These are phyloP conservation scores for Pseudopyricularia javanii DNA, from an alignment of 2,329 filamentous ascomycete species.

Conservation along the genomic window DNA sequence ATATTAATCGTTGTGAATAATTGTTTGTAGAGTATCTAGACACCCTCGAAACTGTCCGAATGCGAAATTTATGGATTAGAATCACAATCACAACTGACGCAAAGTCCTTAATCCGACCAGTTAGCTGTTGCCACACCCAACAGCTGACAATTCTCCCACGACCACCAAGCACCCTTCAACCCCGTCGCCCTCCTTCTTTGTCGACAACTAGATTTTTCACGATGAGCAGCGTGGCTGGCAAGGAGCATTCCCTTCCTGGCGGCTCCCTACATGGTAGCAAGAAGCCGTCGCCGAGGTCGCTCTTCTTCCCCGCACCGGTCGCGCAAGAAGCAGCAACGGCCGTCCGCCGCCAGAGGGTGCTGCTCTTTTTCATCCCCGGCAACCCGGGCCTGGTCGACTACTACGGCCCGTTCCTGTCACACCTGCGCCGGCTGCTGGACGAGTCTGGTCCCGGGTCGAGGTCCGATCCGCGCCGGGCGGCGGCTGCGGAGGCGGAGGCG, in stretches of 20 bases:
- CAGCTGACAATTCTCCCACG: not conserved
- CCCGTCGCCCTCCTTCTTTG: not conserved
- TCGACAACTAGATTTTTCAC: not conserved
- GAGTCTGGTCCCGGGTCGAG: no score
- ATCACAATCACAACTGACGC: no score
- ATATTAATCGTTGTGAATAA: no score
- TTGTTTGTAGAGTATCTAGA: no score
- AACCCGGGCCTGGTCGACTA: constrained; percentile 68
- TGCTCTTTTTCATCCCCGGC: constrained; percentile 64
- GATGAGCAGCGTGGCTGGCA: not conserved
- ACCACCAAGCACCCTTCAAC: not conserved
- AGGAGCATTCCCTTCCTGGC: not conserved
- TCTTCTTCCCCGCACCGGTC: not conserved
- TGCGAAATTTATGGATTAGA: no score
- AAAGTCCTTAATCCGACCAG: no score
- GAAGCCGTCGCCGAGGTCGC: not conserved
- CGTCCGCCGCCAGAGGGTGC: constrained; percentile 9
- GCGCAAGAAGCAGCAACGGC: not conserved
- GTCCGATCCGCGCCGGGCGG: constrained; percentile 7
- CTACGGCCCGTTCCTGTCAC: constrained; percentile 54
- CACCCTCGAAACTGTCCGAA: no score
- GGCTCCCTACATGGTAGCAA: not conserved
- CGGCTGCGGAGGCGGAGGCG: not conserved
- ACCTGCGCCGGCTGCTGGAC: constrained; percentile 41
- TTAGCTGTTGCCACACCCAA: no score